phyloP scores from a whole-genome alignment of 2,329 filamentous ascomycete genomes.

The Penicillium hesseltinei region DNA sequence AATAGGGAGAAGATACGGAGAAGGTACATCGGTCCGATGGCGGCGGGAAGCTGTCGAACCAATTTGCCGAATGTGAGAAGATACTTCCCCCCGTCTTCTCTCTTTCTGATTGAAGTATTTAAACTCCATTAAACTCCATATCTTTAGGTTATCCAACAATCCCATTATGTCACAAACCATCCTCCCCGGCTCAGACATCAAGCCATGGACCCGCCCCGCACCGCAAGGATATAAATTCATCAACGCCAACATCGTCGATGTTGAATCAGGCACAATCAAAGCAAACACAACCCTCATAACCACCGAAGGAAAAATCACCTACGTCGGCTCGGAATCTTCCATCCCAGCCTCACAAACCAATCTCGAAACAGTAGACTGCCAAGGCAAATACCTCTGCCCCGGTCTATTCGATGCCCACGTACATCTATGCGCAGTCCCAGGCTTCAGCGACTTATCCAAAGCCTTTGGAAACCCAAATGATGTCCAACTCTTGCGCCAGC shows the following conservation, averaged over 20 bases:
- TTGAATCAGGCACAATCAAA: constrained; percentile 18
- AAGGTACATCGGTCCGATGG: constrained; percentile 12
- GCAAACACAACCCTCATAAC: constrained; percentile 16
- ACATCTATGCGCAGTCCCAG: constrained; percentile 27
- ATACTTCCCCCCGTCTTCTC: background rate
- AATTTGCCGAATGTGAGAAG: constrained; percentile 9
- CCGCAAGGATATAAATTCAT: constrained; percentile 20
- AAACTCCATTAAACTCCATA: background rate
- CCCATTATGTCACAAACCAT: constrained; percentile 11
- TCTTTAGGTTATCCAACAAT: background rate
- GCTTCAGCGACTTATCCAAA: constrained; percentile 22
- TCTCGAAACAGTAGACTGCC: constrained; percentile 16
- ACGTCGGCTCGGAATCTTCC: constrained; percentile 11
- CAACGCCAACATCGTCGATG: constrained; percentile 27
- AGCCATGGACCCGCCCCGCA: constrained; percentile 24
- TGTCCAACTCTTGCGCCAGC: constrained; percentile 23
- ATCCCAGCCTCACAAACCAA: constrained; percentile 8
- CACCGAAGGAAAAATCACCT: constrained; percentile 20
- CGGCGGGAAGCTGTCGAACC: constrained; percentile 12
- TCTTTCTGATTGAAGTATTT: background rate
- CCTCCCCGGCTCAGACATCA: constrained; percentile 19
- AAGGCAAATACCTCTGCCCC: constrained; percentile 24
- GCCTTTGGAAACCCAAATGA: constrained; percentile 24
- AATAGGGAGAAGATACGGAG: constrained; percentile 11
- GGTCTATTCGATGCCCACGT: constrained; percentile 30